Base-by-base conservation (phyloP, 352 stramenopile species). In the Globisporangium rhizosaccharum region DNA sequence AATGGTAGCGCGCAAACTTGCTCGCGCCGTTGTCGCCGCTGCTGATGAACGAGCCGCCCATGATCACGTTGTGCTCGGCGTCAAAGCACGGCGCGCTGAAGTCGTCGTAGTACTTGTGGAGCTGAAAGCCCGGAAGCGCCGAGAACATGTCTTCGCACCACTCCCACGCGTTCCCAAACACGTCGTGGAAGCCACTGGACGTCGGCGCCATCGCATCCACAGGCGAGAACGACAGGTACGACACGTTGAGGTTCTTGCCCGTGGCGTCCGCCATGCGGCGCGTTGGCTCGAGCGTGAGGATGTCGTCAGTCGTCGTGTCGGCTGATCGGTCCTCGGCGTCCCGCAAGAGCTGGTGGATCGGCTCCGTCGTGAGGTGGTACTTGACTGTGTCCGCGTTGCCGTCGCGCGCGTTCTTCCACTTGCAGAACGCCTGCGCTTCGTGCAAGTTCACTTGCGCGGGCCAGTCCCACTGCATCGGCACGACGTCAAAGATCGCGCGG, bases 31-130 rank as follows among this genome's bases (percentile, higher is more conserved):
- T 97, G 70, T 98, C 94, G 39, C 95, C 96, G 26, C 79, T 97
- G 71, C 86, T 97, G 44, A 96, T 96, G 67, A 98, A 98, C 37
- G 90, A 98, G 20, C 96, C 95, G 47, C 96, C 96, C 65, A 98
- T 90, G 78, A 99, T 98, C 61, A 98, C 82, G 41, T 95, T 85
- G 75, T 99, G 95, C 61, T 98, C 94, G 36, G 94, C 95, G 67
- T 99, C 96, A 70, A 98, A 99, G 73, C 95, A 99, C n/a, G 96
- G 96, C 49, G 95, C 92, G 33, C 89, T 97, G 64, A 99, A 99
- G 71, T 99, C 96, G 71, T 98, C 94, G 75, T 99, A 99, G 49
- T 97, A 91, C 56, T 70, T 73, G 65, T 96, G 85, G 47, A 96
- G 74, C 33, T 92, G 71, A 65, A 98, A 98, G 30, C 88, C 89